Evolutionary conservation across 2,329 filamentous ascomycete species (phyloP), one percentile per base, ranked within the genome.

Genomic region (Dothideomycetidae sp.): DNA sequence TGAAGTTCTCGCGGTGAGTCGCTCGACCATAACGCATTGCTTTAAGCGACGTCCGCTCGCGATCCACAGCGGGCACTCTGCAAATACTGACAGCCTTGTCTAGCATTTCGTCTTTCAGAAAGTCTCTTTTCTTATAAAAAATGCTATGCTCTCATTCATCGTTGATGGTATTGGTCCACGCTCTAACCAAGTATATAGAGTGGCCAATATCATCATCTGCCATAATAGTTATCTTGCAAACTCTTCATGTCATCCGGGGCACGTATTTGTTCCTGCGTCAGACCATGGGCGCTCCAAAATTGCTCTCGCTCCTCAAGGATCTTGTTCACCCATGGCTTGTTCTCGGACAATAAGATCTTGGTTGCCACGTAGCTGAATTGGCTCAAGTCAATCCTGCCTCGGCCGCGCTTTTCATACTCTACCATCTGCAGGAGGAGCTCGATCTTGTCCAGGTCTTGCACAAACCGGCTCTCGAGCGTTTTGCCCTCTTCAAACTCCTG

Each of bases 381-480:
- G n/a, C 34, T 29, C 21, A 40, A 33, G 31, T 37, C 28, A 13
- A 37, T 33, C 33, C 28, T 41, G 26, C 37, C 37, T 21, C 31
- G 18, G 13, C 21, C 31, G 29, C 33, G 33, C 28, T 40, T 40
- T 37, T 41, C 39, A 26, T 41, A 41, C 39, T 41, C 39, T 13
- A 41, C 16, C 36, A 41, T 41, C 38, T 41, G 37, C 13, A 41
- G 39, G 21, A 41, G 36, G 15, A 41, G 29, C 31, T 41, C 39
- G 13, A 41, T 19, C 39, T 41, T 41, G 19, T 41, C 39, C 15
- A 41, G 18, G 29, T 41, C 39, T 19, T 41, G 39, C 17, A 41
- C 36, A 40, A 41, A 41, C 29, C 29, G 29, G 33, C 39, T 41
- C 33, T 41, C 39, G 13, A 29, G 36, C 28, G 39, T 41, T 18